phyloP scores from a whole-genome alignment of 176 grass and related monocot genomes.

The sorghum (Sorghum bicolor) region Sorghum_bicolor_NCBIv3 NC_012876.2:41586001-41586500 shows the following conservation, averaged over 20 bases:
- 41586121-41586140: constrained; percentile 68
- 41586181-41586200: constrained; percentile 56
- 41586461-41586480: constrained; percentile 65
- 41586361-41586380: constrained; percentile 83
- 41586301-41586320: constrained; percentile 86
- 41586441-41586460: constrained; percentile 73
- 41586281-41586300: constrained; percentile 87
- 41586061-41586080: constrained; percentile 7
- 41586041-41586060: background rate
- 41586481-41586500: constrained; percentile 85
- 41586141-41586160: constrained; percentile 58
- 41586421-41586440: constrained; percentile 89
- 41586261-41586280: constrained; percentile 87
- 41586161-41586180: constrained; percentile 97
- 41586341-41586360: constrained; percentile 83
- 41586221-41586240: constrained; percentile 82
- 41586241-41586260: constrained; percentile 76
- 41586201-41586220: constrained; percentile 81
- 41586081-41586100: constrained; percentile 92
- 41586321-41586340: constrained; percentile 90
- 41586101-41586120: constrained; percentile 86
- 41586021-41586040: background rate
- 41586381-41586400: constrained; percentile 60
- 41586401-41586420: constrained; percentile 94
- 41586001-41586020: background rate